Conservation (phyloP, 2,329 filamentous ascomycete species). For the Mycocentrospora acerina region DNA sequence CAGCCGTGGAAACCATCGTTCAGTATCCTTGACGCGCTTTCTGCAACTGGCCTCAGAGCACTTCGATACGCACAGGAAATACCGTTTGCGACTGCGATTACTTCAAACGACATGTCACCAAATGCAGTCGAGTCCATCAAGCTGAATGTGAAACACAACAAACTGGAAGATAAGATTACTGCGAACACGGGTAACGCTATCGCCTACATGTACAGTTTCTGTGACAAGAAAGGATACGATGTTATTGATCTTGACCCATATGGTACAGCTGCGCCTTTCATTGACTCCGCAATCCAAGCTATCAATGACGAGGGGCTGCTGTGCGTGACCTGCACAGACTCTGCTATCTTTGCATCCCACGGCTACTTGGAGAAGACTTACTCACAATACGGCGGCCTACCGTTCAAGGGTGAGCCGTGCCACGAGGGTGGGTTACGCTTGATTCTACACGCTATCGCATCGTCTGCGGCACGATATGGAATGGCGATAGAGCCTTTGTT, state of each 20-base stretch:
- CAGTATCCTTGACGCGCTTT: conserved; percentile 88
- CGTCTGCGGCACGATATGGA: conserved; percentile 80
- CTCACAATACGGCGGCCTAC: conserved; percentile 87
- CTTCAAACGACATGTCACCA: conserved; percentile 84
- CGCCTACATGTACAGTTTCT: conserved; percentile 81
- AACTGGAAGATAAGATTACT: conserved; percentile 68
- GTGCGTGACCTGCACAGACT: conserved; percentile 95
- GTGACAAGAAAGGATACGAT: conserved; percentile 68
- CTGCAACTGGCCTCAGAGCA: conserved; percentile 87
- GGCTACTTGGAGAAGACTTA: conserved; percentile 94
- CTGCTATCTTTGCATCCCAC: conserved; percentile 89
- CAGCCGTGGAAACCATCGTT: conserved; percentile 28
- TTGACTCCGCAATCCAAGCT: conserved; percentile 86
- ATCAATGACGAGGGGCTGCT: conserved; percentile 86
- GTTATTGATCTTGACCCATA: conserved; percentile 97
- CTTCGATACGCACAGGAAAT: conserved; percentile 90
- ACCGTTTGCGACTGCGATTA: conserved; percentile 77
- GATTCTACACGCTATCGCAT: conserved; percentile 79
- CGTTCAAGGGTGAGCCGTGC: conserved; percentile 79
- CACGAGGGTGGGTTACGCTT: conserved; percentile 89
- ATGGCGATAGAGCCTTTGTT: conserved; percentile 86
- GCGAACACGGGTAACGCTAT: conserved; percentile 81
- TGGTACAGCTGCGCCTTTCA: conserved; percentile 86
- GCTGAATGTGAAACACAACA: conserved; percentile 82
- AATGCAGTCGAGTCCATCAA: conserved; percentile 79